These are phyloP conservation scores for Neofusicoccum sp. DNA, from an alignment of 2,329 filamentous ascomycete species.

Conservation along the genomic window DNA sequence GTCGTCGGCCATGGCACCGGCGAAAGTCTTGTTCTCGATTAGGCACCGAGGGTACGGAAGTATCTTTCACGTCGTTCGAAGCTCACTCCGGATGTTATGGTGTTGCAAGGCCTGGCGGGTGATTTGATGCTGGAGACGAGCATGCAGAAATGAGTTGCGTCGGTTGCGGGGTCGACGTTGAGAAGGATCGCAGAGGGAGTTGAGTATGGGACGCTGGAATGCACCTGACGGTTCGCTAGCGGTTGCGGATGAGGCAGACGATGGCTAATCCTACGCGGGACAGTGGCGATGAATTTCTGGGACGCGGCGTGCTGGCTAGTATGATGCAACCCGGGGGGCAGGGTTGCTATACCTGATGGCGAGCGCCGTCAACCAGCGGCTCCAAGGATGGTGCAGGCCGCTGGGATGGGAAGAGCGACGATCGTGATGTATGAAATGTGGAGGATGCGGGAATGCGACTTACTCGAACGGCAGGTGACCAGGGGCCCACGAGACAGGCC, in stretches of 20 bases:
- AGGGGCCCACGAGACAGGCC: too few species aligned
- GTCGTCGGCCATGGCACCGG: neutral
- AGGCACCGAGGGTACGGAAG: neutral
- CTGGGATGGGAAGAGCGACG: neutral
- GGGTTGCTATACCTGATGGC: neutral
- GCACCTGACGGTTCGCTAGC: neutral
- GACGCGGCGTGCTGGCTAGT: neutral
- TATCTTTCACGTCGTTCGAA: neutral
- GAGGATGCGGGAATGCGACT: neutral
- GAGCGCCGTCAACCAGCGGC: neutral
- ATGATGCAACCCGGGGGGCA: neutral
- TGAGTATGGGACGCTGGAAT: neutral
- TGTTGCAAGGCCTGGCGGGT: too few species aligned
- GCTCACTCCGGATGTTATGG: neutral
- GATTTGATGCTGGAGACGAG: too few species aligned
- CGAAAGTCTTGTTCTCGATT: too few species aligned
- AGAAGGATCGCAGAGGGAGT: neutral
- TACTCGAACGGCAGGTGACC: neutral
- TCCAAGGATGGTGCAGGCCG: neutral
- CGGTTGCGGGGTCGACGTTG: neutral
- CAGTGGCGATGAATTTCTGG: neutral
- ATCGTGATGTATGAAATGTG: slow-evolving; percentile 11
- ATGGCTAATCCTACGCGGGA: neutral
- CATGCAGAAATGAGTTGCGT: neutral
- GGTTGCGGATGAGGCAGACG: neutral